A percentile compares a stretch with the other conserved stretches of the same genome.
Evolutionary conservation across 208 protist genomes (phyloP).

Genomic region (Polymyxa betae): DNA sequence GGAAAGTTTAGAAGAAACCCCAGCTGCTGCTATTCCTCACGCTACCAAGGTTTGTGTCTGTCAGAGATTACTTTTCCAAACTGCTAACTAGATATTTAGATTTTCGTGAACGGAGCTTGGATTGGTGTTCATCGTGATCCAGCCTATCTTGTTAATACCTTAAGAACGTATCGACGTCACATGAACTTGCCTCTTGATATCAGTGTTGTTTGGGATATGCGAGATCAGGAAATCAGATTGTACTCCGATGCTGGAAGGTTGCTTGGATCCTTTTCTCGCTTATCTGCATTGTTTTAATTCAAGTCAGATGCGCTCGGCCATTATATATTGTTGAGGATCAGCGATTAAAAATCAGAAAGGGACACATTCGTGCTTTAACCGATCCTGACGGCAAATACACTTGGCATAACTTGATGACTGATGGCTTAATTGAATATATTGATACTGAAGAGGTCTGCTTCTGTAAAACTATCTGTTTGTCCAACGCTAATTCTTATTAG

Average conservation of each 20-base stretch:
- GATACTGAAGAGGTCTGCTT: conserved; percentile 76
- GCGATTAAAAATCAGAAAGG: conserved; percentile 71
- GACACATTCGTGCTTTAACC: conserved; percentile 70
- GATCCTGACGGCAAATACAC: conserved; percentile 61
- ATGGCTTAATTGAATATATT: conserved; percentile 87
- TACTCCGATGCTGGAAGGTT: conserved; percentile 78
- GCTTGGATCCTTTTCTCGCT: background rate
- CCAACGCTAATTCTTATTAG: conserved; percentile 59
- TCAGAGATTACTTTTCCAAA: background rate
- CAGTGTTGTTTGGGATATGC: conserved; percentile 71
- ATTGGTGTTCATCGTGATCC: conserved; percentile 83
- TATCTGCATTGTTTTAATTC: background rate
- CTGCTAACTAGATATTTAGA: conserved; percentile 68
- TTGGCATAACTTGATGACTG: conserved; percentile 30
- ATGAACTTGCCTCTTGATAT: conserved; percentile 69
- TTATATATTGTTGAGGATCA: conserved; percentile 79
- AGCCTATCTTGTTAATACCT: conserved; percentile 70
- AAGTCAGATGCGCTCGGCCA: conserved; percentile 62
- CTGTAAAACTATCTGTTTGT: conserved; percentile 58
- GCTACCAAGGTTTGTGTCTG: conserved; percentile 61
- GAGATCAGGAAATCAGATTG: conserved; percentile 77
- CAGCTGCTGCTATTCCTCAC: conserved; percentile 63
- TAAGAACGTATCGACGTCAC: conserved; percentile 73
- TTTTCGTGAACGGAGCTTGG: conserved; percentile 93
- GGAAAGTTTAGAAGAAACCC: conserved; percentile 79